Evolutionary conservation across 495 filamentous ascomycete genomes (phyloP), one percentile per base, ranked within the genome.

Genomic region (Penicillium mononematosum): DNA sequence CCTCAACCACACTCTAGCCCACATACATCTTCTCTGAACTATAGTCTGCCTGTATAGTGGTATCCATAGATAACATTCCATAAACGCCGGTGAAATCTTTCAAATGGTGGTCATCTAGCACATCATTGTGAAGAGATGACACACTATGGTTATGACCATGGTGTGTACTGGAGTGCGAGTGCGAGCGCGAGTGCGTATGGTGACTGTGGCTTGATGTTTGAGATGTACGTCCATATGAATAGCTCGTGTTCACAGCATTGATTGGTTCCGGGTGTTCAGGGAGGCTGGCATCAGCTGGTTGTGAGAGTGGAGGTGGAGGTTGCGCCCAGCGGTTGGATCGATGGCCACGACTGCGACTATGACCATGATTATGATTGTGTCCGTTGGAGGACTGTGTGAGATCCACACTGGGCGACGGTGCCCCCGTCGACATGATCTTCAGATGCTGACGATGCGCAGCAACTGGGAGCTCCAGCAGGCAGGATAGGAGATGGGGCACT

Each of bases 341-440:
- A 55, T 77, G 76, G n/a, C 75, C 75, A 34, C 70, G 75, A 36
- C 70, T 56, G 24, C 70, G 70, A 61, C 66, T 69, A 43, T 77
- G 72, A 22, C 70, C 62, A 43, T 70, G 67, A 16, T 62, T 50
- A 41, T 70, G 67, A 17, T 60, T 52, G 57, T 75, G 67, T 50
- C 61, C 64, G 60, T 63, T 63, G 38, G 64, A 59, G 22, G 61
- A 58, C 47, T 69, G 59, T 45, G 68, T 59, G 32, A 67, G 58
- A 58, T 75, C 69, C 68, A 66, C 66, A 45, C 51, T 65, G 54
- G 64, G 66, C 53, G 66, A 65, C 57, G 69, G 58, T 49, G 64
- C 53, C 62, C 71, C 72, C 59, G 68, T 69, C 49, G 73, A 75
- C 76, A 79, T 79, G 53, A 27, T 74, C 58, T 58, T n/a, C 44